Evolutionary conservation across 192 early-diverging fungal genomes (phyloP), one percentile per base, ranked within the genome.

Genomic region (Dissophora ornata): DNA sequence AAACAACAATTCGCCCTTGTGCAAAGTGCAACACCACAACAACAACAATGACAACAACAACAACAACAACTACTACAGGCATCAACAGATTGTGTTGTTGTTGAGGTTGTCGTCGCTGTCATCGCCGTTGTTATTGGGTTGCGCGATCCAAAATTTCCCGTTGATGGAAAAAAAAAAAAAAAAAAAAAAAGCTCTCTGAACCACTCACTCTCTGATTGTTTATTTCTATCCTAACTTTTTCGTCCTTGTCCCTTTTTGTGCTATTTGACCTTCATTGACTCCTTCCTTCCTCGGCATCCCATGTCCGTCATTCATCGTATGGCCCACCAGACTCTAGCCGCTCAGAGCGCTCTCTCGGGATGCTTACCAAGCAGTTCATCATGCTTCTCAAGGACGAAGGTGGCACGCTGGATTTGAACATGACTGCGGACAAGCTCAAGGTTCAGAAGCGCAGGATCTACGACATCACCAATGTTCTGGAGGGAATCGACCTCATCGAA

Each of bases 381-480:
- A 49, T 54, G 1, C 70, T 83, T 3, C 75, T 90, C 48, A 81
- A 81, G 29, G 57, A 79, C 24, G 74, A 73, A 41, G 79, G 81
- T 21, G 85, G 86, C 7, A 83, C 83, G 19, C 71, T 90, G 45
- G 89, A 90, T 58, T 67, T 90, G 12, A 90, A 90, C 40, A 66
- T 62, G 19, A 88, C 89, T 19, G 89, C 89, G 2, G 57, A 50
- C 12, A 77, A 84, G 48, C 77, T 90, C 26, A 74, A 82, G 2
- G 89, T 90, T 7, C 89, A 90, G 58, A 90, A 90, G 59, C 82
- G 89, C 42, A 81, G 89, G 29, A 90, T 90, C 45, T 90, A 90
- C 55, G 89, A 90, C 45, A 90, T 90, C 42, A 90, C 89, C 25
- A 88, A 89, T 62, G 89, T 90, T 10, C 71, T 90, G 30, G 89